Evolutionary conservation across 805 yeast genomes (phyloP).

Genomic region (Nakazawaea populi): DNA sequence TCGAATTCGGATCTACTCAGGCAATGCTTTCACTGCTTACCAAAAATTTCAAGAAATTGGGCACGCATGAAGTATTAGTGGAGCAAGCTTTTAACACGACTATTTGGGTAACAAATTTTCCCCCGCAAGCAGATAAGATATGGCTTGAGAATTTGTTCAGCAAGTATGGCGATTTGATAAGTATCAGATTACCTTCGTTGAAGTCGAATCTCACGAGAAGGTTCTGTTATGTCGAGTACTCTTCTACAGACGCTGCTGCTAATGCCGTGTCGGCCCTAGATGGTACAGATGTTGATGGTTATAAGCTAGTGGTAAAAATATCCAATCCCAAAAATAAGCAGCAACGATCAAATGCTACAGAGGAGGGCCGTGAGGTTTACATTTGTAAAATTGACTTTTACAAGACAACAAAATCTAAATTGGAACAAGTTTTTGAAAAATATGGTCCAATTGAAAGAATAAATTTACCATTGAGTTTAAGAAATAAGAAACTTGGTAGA

Average conservation of each 20-base stretch:
- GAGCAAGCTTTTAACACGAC: constrained; percentile 41
- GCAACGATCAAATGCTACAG: constrained; percentile 37
- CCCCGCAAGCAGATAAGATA: constrained; percentile 41
- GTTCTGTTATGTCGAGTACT: constrained; percentile 68
- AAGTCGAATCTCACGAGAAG: constrained; percentile 49
- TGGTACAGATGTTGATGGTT: constrained; percentile 31
- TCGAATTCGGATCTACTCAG: constrained; percentile 48
- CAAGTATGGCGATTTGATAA: constrained; percentile 33
- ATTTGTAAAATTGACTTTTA: constrained; percentile 47
- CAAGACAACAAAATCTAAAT: constrained; percentile 29
- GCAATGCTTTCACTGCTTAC: constrained; percentile 57
- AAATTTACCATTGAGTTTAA: constrained; percentile 37
- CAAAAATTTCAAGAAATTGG: constrained; percentile 43
- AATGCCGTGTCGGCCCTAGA: constrained; percentile 36
- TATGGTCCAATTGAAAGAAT: constrained; percentile 52
- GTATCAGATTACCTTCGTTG: constrained; percentile 61
- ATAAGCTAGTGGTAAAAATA: constrained; percentile 46
- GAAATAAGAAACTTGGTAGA: constrained; percentile 25
- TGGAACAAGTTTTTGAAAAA: constrained; percentile 36
- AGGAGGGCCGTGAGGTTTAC: constrained; percentile 52
- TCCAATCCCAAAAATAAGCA: constrained; percentile 50
- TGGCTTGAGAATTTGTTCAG: constrained; percentile 36
- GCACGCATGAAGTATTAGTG: constrained; percentile 39
- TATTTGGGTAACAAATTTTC: constrained; percentile 71
- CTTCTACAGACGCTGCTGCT: constrained; percentile 34